Evolutionary conservation across 2,329 filamentous ascomycete species (phyloP).

Genomic region (Pseudocercospora fijiensis): DNA sequence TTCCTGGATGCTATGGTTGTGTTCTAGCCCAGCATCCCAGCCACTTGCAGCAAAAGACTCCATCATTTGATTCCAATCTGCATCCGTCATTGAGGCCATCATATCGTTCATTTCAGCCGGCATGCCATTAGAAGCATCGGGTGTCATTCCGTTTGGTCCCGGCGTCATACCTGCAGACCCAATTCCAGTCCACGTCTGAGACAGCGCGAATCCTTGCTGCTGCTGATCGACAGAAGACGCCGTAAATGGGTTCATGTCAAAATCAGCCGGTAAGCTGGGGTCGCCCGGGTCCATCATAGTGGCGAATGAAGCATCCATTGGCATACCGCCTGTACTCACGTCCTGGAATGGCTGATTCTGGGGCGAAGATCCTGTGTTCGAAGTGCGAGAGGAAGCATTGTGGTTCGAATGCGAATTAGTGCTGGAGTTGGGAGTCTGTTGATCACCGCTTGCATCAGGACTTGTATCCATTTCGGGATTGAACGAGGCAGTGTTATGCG

Average conservation of each 20-base stretch:
- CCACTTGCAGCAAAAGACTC: conserved; percentile 25
- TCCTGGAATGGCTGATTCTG: conserved; percentile 19
- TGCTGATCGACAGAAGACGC: conserved; percentile 14
- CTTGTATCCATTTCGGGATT: conserved; percentile 34
- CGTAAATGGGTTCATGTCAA: conserved; percentile 27
- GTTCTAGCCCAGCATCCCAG: conserved; percentile 26
- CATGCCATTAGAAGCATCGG: conserved; percentile 16
- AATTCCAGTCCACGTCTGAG: conserved; percentile 21
- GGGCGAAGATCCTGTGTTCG: conserved; percentile 34
- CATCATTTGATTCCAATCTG: conserved; percentile 35
- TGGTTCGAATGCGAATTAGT: conserved; percentile 27
- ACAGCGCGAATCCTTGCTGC: conserved; percentile 26
- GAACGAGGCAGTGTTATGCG: conserved; percentile 14
- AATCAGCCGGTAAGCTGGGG: conserved; percentile 24
- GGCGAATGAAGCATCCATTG: conserved; percentile 11
- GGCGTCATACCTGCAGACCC: conserved; percentile 14
- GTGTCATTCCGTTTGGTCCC: background rate
- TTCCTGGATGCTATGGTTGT: conserved; percentile 2
- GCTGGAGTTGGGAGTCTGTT: conserved; percentile 32
- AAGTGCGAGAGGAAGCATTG: conserved; percentile 30
- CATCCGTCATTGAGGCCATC: conserved; percentile 34
- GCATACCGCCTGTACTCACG: background rate
- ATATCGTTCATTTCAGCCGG: conserved; percentile 27
- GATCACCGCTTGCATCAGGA: conserved; percentile 33
- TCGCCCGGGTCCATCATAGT: conserved; percentile 20